Evolutionary conservation across 352 stramenopile species (phyloP), one percentile per base, ranked within the genome.

Genomic region (Pythium rishiriense): DNA sequence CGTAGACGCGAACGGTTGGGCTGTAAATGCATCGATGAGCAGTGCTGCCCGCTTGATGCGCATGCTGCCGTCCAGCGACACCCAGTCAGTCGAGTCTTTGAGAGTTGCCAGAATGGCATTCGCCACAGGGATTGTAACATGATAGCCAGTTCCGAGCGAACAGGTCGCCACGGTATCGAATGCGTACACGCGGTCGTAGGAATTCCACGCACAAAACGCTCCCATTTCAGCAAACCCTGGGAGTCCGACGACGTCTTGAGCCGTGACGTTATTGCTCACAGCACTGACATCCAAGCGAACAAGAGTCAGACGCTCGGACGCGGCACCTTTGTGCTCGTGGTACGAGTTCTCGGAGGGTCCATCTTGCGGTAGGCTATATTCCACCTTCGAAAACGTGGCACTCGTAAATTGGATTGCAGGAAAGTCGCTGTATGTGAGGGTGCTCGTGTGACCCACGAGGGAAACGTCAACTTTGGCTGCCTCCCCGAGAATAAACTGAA

Each of bases 401-500:
- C 78, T 85, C 11, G 76, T 58, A 26, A 90, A 90, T 52, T 90
- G 81, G 21, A 37, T 82, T 61, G n/a, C 58, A 14, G 35, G 78
- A 15, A 63, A 69, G 19, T 63, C 50, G 6, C 26, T 12, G 17
- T 63, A 63, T 0, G 25, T n/a, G 0, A 70, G 29, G 7, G 33
- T 42, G 8, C 28, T 43, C 9, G 48, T 53, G 11, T 50, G 21
- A 15, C 35, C 42, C n/a, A 31, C 19, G 9, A 70, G n/a, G 1
- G n/a, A 37, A 0, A 45, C 10, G n/a, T 68, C 53, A 0, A 60
- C 54, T 46, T 66, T 49, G 1, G 61, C 60, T 22, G 78, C 64
- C 6, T 72, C 62, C 0, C 72, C 45, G 0, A 82, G 33, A 26
- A 87, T 49, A 45, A 75, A 85, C 12, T 69, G 41, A 4, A 77